A percentile compares a stretch with the other conserved stretches of the same genome.
These are phyloP conservation scores for Emergomyces orientalis DNA, from an alignment of 2,329 filamentous ascomycete genomes.

Conservation along the genomic window DNA sequence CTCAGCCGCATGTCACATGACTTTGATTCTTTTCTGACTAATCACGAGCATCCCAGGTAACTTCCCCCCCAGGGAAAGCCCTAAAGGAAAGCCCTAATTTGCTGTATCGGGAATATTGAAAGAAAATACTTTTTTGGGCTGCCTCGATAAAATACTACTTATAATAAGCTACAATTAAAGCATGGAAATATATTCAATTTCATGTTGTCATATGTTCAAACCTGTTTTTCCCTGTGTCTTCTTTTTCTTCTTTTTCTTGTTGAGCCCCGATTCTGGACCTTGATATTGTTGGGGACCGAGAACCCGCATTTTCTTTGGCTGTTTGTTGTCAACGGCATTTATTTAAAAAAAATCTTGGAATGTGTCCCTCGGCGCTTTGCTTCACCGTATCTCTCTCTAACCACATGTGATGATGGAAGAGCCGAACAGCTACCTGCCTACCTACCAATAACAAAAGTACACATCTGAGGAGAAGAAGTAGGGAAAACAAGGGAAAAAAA, in stretches of 20 bases:
- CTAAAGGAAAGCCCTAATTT: neutral
- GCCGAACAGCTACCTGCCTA: too few species aligned
- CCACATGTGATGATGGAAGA: too few species aligned
- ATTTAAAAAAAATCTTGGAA: too few species aligned
- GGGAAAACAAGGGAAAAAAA: too few species aligned
- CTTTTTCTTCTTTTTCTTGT: neutral
- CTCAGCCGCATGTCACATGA: neutral
- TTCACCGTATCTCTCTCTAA: too few species aligned
- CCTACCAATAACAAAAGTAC: too few species aligned
- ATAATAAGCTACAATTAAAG: too few species aligned
- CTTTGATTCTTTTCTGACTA: neutral
- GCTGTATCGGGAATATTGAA: neutral
- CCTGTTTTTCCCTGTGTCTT: neutral
- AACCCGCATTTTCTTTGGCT: conserved; percentile 7
- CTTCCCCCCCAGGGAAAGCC: neutral
- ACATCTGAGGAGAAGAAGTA: too few species aligned
- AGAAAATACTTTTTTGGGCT: too few species aligned
- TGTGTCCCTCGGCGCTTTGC: neutral
- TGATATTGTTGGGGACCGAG: conserved; percentile 9
- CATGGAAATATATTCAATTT: neutral
- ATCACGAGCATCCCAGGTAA: neutral
- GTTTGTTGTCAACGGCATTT: neutral
- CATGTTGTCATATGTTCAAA: neutral
- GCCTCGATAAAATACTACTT: too few species aligned
- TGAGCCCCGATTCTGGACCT: neutral